phyloP scores from a whole-genome alignment of 1,284 basidiomycete species.

The Cryptococcus hybrid region DNA sequence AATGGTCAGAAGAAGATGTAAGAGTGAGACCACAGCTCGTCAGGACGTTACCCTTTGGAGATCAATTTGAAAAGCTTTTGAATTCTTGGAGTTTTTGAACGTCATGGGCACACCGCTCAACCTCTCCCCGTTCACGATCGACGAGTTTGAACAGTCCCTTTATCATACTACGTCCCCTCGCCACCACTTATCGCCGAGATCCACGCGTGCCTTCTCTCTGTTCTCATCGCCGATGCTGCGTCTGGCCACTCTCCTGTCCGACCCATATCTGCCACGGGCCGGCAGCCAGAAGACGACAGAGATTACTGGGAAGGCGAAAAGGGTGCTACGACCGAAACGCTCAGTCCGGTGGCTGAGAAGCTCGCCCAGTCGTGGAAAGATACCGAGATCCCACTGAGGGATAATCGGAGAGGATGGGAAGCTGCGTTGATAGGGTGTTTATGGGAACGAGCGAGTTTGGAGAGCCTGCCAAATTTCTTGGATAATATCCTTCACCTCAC shows the following conservation, averaged over 20 bases:
- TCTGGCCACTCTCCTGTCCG: conserved; percentile 31
- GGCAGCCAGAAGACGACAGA: conserved; percentile 27
- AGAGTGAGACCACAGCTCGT: conserved; percentile 64
- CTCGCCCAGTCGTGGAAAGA: conserved; percentile 32
- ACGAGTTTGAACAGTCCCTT: conserved; percentile 87
- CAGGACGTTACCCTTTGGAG: conserved; percentile 69
- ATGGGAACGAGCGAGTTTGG: conserved; percentile 79
- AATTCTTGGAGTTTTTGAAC: conserved; percentile 86
- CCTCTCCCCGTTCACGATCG: conserved; percentile 86
- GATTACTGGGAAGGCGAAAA: conserved; percentile 48
- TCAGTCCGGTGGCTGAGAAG: conserved; percentile 35
- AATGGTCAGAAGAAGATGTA: conserved; percentile 67
- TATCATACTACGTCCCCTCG: conserved; percentile 70
- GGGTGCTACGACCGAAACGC: conserved; percentile 45
- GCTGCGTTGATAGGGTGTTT: conserved; percentile 79
- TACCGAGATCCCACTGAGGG: conserved; percentile 34
- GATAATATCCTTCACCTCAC: conserved; percentile 72
- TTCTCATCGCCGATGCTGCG: conserved; percentile 68
- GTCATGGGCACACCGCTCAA: conserved; percentile 86
- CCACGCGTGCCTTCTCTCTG: conserved; percentile 84
- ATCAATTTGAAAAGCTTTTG: conserved; percentile 78
- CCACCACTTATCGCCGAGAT: conserved; percentile 73
- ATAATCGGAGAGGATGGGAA: conserved; percentile 62
- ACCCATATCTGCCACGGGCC: conserved; percentile 30
- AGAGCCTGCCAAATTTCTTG: conserved; percentile 70